Conservation (phyloP, 768 basidiomycete species). For the Kwoniella botswanensis region DNA sequence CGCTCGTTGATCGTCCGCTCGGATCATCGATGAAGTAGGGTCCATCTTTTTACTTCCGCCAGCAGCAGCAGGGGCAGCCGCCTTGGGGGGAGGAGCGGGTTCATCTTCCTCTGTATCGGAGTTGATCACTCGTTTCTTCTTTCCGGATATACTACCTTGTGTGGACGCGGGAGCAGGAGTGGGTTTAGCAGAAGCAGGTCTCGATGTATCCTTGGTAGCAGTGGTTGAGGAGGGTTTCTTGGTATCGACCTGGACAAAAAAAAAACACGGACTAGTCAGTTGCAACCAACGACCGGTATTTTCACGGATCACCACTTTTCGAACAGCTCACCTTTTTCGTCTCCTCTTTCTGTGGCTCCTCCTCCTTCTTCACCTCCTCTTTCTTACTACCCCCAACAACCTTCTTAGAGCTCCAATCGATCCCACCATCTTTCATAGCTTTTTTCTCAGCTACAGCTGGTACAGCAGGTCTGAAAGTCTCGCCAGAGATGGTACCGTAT, state of each 20-base stretch:
- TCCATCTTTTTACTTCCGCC: constrained; percentile 9
- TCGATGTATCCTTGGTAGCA: background rate
- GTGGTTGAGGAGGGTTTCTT: constrained; percentile 10
- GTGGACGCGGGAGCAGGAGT: constrained; percentile 1
- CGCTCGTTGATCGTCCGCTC: constrained; percentile 42
- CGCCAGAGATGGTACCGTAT: constrained; percentile 50
- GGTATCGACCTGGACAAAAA: constrained; percentile 9
- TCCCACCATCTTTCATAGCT: constrained; percentile 46
- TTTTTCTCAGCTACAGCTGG: constrained; percentile 10
- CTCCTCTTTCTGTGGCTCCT: constrained; percentile 4
- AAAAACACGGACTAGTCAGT: no score
- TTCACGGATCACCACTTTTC: background rate
- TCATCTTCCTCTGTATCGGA: constrained; percentile 38
- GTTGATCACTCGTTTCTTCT: constrained; percentile 34
- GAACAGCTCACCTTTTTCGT: constrained; percentile 9
- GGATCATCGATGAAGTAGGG: constrained; percentile 37
- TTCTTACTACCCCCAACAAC: constrained; percentile 25
- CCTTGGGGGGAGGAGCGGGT: background rate
- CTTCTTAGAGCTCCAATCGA: constrained; percentile 37
- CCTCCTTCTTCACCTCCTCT: constrained; percentile 6
- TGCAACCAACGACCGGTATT: no score
- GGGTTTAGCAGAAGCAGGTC: constrained; percentile 1
- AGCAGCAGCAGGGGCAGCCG: constrained; percentile 5
- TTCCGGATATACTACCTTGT: constrained; percentile 16
- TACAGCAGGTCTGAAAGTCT: constrained; percentile 24